Evolutionary conservation across 257 asterid species (phyloP), one percentile per base, ranked within the genome.

Genomic region (Linaria vulgaris): DNA sequence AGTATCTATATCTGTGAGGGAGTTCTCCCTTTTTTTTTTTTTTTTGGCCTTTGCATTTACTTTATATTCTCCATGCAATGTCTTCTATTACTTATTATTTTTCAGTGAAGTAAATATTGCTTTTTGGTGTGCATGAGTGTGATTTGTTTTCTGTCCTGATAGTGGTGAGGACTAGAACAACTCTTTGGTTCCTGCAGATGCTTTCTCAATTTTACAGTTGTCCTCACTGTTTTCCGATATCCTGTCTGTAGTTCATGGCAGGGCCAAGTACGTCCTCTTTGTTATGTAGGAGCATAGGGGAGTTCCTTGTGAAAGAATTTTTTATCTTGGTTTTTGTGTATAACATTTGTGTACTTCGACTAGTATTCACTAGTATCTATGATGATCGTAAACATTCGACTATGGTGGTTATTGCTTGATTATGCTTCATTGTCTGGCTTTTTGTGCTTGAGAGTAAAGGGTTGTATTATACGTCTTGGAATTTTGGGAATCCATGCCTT

Each of bases 381-480:
- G n/a, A 34, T 59, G 53, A 59, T 68, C 24, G 22, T 34, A 11
- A 34, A 34, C 41, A 4, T 13, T 55, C 61, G 30, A 10, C 9
- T 51, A 56, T 61, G 59, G 46, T 69, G 59, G 62, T 20, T 39
- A 59, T 56, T 50, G 52, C 57, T 59, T 22, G 38, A 39, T 45
- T 50, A 62, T 19, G 22, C 61, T 45, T 74, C 56, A 59, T 44
- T 63, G 46, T 50, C 47, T 45, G 56, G 30, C 39, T 64, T 69
- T 71, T 59, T 59, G 12, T 37, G 56, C 20, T 56, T 52, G 59
- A 22, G 57, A 38, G 27, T 61, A 31, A 59, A 38, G 34, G 58
- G 51, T 47, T n/a, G 56, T 9, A 52, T 58, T 43, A 6, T 27
- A 47, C 20, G 69, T 67, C 55, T 34, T 59, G 21, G 24, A 43